These are phyloP conservation scores for Mycena polygramma DNA, from an alignment of 768 basidiomycete species.

Conservation along the genomic window DNA sequence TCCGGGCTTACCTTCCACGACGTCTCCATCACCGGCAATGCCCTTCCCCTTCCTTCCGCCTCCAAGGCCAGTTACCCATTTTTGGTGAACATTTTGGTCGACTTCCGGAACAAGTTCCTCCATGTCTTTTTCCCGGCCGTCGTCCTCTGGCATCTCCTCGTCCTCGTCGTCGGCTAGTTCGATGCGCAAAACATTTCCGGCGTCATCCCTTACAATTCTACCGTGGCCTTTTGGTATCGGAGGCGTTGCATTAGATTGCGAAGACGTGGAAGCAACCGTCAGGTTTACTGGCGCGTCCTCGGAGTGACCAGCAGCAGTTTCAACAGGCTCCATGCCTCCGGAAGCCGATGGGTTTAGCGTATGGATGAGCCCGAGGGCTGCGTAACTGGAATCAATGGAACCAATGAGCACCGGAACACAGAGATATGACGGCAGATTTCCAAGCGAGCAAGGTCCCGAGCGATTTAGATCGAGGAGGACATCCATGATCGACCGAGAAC, in stretches of 20 bases:
- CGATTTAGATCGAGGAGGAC: conserved; percentile 34
- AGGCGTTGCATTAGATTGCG: conserved; percentile 37
- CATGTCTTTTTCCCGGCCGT: conserved; percentile 51
- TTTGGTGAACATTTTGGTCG: conserved; percentile 47
- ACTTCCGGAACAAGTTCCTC: conserved; percentile 56
- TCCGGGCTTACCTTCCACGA: conserved; percentile 34
- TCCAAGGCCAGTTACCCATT: conserved; percentile 57
- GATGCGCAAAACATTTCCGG: conserved; percentile 80
- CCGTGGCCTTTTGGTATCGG: conserved; percentile 77
- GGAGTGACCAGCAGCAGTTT: conserved; percentile 31
- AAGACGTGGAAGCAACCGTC: conserved; percentile 28
- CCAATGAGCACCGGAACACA: conserved; percentile 24
- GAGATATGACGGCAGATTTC: conserved; percentile 28
- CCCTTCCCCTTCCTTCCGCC: conserved; percentile 41
- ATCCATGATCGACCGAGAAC: conserved; percentile 39
- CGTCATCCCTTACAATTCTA: conserved; percentile 83
- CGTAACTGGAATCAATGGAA: conserved; percentile 66
- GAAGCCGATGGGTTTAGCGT: conserved; percentile 75
- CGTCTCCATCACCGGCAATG: conserved; percentile 7
- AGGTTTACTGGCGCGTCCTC: conserved; percentile 36
- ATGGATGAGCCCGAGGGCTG: conserved; percentile 79
- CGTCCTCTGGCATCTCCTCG: conserved; percentile 49
- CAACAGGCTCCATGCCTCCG: conserved; percentile 73
- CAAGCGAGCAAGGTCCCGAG: conserved; percentile 33
- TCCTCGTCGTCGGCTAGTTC: conserved; percentile 70